Evolutionary conservation across 2,329 filamentous ascomycete species (phyloP).

Genomic region (Hypoxylon sp.): DNA sequence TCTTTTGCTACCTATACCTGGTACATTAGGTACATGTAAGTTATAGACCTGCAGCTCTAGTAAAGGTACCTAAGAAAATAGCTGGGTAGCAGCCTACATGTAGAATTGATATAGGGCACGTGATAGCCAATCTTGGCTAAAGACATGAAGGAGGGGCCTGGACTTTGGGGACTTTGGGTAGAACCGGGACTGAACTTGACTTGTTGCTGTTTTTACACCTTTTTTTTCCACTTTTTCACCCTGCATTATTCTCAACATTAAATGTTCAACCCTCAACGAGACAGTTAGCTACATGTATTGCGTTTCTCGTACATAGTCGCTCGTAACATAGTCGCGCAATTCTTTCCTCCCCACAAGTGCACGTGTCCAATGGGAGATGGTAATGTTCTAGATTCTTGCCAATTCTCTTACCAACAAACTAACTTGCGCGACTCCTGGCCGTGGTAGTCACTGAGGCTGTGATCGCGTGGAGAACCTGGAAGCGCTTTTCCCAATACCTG

Average conservation of each 20-base stretch:
- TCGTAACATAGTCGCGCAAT: slow-evolving; percentile 4
- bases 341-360: slow-evolving; percentile 13
- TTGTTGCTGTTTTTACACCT: slow-evolving; percentile 34
- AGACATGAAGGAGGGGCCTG: slow-evolving; percentile 11
- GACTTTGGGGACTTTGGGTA: slow-evolving; percentile 5
- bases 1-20: neutral
- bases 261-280: neutral
- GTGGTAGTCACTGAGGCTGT: slow-evolving; percentile 25
- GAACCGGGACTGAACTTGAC: neutral
- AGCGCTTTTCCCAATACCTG: neutral
- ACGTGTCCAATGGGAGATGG: slow-evolving; percentile 17
- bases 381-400: slow-evolving; percentile 33
- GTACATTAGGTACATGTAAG: too few species aligned
- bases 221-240: slow-evolving; percentile 1
- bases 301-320: slow-evolving; percentile 17
- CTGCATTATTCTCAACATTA: neutral
- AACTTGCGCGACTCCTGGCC: neutral
- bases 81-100: neutral
- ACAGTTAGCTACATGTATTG: slow-evolving; percentile 1
- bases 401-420: slow-evolving; percentile 5
- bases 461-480: slow-evolving; percentile 12
- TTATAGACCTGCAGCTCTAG: neutral
- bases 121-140: slow-evolving; percentile 20
- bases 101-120: slow-evolving; percentile 15
- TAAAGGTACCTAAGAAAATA: too few species aligned